Evolutionary conservation across 164 flowering plant genomes (phyloP).

Genomic region (Kingdonia uniflora): DNA sequence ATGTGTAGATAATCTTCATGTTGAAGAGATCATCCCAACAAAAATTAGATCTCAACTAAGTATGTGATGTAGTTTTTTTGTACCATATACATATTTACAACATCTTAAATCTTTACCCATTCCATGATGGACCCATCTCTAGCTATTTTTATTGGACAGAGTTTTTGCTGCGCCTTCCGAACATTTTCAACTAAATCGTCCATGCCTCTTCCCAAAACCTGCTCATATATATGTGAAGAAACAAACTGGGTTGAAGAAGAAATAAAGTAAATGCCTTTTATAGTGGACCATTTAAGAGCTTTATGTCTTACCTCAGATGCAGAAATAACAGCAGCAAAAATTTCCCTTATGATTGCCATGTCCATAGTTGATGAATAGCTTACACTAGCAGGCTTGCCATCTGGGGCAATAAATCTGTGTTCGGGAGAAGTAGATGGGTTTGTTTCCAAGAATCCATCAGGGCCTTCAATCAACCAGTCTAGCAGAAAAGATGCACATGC

Average conservation of each 20-base stretch:
- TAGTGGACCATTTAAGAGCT: slow-evolving; percentile 4
- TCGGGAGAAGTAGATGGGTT: slow-evolving; percentile 99
- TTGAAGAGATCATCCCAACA: too few species aligned
- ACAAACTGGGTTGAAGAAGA: slow-evolving; percentile 1
- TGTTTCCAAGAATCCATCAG: slow-evolving; percentile 58
- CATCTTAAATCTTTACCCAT: slow-evolving; percentile 78
- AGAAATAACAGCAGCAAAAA: slow-evolving; percentile 53
- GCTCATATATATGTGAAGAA: slow-evolving; percentile 6
- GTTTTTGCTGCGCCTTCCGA: slow-evolving; percentile 43
- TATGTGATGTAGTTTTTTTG: too few species aligned
- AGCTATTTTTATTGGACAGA: slow-evolving; percentile 59
- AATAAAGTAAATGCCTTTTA: background rate
- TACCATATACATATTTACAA: too few species aligned
- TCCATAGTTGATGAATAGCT: slow-evolving; percentile 96
- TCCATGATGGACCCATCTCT: slow-evolving; percentile 91
- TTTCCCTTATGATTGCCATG: slow-evolving; percentile 74
- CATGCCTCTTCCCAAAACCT: slow-evolving; percentile 62
- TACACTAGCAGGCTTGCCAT: slow-evolving; percentile 83
- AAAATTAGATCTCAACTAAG: too few species aligned
- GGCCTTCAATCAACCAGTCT: slow-evolving; percentile 88
- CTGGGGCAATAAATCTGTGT: slow-evolving; percentile 73
- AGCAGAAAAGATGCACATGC: slow-evolving; percentile 67
- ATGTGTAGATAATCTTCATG: too few species aligned
- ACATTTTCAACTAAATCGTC: slow-evolving; percentile 46
- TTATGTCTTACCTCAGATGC: slow-evolving; percentile 63